Conservation (phyloP, 768 basidiomycete genomes). For the Amanita molliuscula region DNA sequence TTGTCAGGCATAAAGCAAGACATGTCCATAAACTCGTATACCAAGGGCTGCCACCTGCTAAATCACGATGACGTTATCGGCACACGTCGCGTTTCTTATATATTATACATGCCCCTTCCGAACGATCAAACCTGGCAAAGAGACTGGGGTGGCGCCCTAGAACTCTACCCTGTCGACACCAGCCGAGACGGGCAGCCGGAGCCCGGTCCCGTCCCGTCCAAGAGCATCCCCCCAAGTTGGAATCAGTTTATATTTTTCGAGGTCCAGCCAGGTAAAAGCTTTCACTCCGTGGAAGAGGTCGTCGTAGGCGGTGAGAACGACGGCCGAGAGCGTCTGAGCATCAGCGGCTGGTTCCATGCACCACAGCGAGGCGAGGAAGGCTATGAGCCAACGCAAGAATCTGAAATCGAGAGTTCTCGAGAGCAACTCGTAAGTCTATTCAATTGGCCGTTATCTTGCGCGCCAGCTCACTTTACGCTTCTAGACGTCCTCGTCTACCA, state of each 20-base stretch:
- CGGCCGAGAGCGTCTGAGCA: conserved; percentile 67
- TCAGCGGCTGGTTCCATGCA: conserved; percentile 96
- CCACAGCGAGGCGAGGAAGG: conserved; percentile 88
- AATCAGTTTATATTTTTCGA: conserved; percentile 84
- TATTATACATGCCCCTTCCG: conserved; percentile 89
- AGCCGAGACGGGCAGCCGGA: conserved; percentile 58
- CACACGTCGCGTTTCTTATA: conserved; percentile 87
- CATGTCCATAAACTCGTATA: conserved; percentile 91
- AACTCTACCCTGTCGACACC: conserved; percentile 71
- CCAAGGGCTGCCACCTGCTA: conserved; percentile 85
- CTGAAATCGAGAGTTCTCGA: conserved; percentile 65
- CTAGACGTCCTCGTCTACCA: conserved; percentile 53
- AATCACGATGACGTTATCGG: conserved; percentile 99
- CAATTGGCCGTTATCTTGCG: conserved; percentile 1
- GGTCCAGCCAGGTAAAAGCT: conserved; percentile 92
- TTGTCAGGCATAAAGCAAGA: conserved; percentile 89
- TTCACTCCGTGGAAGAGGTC: conserved; percentile 96
- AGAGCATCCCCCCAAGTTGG: conserved; percentile 71
- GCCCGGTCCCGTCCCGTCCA: conserved; percentile 55
- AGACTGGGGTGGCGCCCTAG: conserved; percentile 89
- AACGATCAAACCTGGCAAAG: conserved; percentile 68
- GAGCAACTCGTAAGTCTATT: conserved; percentile 77
- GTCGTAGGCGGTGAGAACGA: conserved; percentile 69
- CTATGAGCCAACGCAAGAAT: conserved; percentile 43
- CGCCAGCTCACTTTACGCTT: conserved; percentile 6